These are phyloP conservation scores for Lichtheimia ornata DNA, from an alignment of 371 early-diverging fungal genomes.

Conservation along the genomic window DNA sequence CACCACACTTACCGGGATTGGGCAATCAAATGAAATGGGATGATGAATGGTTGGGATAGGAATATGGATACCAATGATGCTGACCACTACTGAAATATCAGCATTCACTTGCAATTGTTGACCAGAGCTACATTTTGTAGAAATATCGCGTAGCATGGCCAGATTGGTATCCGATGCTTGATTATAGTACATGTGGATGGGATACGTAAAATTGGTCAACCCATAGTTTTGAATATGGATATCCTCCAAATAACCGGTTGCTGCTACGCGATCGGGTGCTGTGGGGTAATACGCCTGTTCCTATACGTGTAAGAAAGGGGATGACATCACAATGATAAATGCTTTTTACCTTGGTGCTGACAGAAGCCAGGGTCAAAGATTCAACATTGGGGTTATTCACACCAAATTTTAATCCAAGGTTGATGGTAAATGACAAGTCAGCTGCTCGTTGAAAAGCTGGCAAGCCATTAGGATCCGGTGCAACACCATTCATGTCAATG, in stretches of 20 bases:
- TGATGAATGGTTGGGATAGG: conserved; percentile 10
- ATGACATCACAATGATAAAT: background rate
- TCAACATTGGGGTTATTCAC: conserved; percentile 12
- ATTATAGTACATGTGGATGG: conserved; percentile 9
- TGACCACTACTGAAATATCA: conserved; percentile 24
- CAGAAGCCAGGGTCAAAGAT: conserved; percentile 3
- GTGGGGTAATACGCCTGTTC: conserved; percentile 12
- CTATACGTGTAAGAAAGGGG: background rate
- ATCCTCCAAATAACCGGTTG: background rate
- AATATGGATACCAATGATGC: conserved; percentile 10
- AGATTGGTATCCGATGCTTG: conserved; percentile 5
- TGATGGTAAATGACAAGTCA: conserved; percentile 11
- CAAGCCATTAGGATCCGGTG: conserved; percentile 24
- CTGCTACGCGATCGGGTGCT: background rate
- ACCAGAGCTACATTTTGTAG: background rate
- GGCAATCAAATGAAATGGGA: conserved; percentile 14
- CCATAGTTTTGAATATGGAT: conserved; percentile 7
- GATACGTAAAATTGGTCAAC: conserved; percentile 12
- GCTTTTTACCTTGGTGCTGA: background rate
- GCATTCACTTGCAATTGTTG: conserved; percentile 6
- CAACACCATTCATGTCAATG: conserved; percentile 33
- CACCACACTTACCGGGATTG: conserved; percentile 5
- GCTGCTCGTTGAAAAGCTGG: conserved; percentile 9
- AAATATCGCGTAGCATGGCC: conserved; percentile 7
- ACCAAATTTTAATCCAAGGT: conserved; percentile 9